Conservation (phyloP, 2,329 filamentous ascomycete species). For the Fusarium udum region DNA sequence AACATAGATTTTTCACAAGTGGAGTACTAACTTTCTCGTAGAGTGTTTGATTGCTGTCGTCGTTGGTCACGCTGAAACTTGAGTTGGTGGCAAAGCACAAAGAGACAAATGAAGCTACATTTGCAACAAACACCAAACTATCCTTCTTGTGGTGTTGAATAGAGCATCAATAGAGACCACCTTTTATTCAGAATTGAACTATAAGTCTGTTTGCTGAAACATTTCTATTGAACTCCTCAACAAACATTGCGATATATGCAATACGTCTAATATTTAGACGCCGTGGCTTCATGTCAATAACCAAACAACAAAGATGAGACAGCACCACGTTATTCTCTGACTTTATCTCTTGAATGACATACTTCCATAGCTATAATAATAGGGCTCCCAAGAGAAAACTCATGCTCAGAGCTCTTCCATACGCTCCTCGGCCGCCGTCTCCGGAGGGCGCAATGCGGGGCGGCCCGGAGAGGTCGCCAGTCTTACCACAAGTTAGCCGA, state of each 20-base stretch:
- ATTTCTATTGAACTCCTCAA: not conserved
- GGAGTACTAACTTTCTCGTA: not conserved
- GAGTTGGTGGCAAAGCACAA: not conserved
- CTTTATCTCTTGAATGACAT: not conserved
- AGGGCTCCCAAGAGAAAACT: not conserved
- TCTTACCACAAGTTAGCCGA: conserved; percentile 28
- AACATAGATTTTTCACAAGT: not conserved
- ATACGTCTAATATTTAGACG: not conserved
- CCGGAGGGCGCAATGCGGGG: conserved; percentile 36
- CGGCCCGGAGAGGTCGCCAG: conserved; percentile 2
- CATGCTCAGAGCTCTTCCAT: not conserved
- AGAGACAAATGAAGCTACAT: not conserved
- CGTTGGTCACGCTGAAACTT: not conserved
- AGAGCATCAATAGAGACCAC: not conserved
- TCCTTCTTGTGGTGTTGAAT: conserved; percentile 12
- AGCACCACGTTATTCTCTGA: not conserved
- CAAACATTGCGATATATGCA: not conserved
- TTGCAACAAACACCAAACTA: not conserved
- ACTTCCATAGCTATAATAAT: not conserved
- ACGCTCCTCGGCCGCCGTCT: conserved; percentile 11
- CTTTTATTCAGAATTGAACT: not conserved
- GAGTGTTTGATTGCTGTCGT: not conserved
- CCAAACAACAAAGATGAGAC: not conserved
- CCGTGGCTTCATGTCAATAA: not conserved
- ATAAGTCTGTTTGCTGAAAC: not conserved